Percentiles rank a stretch among this genome's conserved stretches.
Evolutionary conservation across 1,139 yeast genomes (phyloP).

Genomic region (Candida anutae): DNA sequence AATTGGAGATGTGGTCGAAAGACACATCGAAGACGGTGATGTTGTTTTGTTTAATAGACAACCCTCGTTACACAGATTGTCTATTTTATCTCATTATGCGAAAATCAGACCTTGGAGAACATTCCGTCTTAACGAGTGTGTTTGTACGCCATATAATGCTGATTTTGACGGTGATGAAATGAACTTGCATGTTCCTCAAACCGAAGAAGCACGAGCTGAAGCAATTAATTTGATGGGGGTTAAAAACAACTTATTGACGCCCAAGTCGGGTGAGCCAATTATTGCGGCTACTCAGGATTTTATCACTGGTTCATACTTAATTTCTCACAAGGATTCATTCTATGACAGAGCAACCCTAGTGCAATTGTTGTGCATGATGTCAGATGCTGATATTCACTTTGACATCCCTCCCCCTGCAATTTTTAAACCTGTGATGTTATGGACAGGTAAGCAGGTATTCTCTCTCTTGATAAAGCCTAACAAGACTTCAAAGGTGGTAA

Average conservation of each 20-base stretch:
- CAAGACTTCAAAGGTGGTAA: conserved; percentile 62
- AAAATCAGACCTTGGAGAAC: conserved; percentile 98
- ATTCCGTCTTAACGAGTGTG: conserved; percentile 95
- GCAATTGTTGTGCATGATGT: conserved; percentile 89
- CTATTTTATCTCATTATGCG: conserved; percentile 92
- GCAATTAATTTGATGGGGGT: conserved; percentile 98
- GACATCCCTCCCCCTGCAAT: conserved; percentile 96
- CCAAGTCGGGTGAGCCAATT: conserved; percentile 97
- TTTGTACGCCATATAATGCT: conserved; percentile 98
- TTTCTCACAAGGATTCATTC: conserved; percentile 89
- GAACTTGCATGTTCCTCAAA: conserved; percentile 98
- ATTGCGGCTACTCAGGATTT: conserved; percentile 99
- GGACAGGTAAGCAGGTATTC: conserved; percentile 98
- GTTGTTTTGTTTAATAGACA: conserved; percentile 94
- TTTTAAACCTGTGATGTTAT: conserved; percentile 75
- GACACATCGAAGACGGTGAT: conserved; percentile 97
- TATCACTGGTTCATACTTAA: conserved; percentile 90
- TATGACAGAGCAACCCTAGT: conserved; percentile 81
- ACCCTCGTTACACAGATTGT: conserved; percentile 91
- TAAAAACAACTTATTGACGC: conserved; percentile 87
- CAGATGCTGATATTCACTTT: conserved; percentile 80
- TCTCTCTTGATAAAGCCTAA: conserved; percentile 84
- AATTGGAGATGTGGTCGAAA: conserved; percentile 92
- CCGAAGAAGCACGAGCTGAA: conserved; percentile 98
- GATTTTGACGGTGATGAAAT: conserved; percentile 99